Percentiles rank a stretch among this genome's conserved stretches.
Conservation (phyloP, 2,329 filamentous ascomycete species). For the Stachybotrys elegans region DNA sequence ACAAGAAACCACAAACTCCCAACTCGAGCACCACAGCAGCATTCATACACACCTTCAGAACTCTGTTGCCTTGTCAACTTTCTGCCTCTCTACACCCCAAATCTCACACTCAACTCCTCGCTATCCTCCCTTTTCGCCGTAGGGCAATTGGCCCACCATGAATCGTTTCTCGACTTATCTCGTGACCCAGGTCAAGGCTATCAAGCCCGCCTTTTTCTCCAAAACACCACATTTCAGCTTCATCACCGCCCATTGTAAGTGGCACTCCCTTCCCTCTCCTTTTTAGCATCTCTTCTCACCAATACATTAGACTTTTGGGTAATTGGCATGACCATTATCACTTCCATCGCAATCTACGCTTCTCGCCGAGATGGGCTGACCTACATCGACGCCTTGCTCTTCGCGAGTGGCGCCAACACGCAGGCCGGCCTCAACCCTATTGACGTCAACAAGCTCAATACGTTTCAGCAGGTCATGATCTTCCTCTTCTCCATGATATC, state of each 20-base stretch:
- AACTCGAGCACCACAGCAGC: no score
- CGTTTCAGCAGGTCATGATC: conserved; percentile 69
- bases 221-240: conserved; percentile 72
- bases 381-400: conserved; percentile 88
- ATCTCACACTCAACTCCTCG: no score
- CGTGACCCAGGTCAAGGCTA: conserved; percentile 29
- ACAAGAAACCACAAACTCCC: no score
- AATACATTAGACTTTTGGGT: conserved; percentile 67
- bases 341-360: conserved; percentile 72
- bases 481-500: conserved; percentile 68
- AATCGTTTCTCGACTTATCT: background rate
- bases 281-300: conserved; percentile 12
- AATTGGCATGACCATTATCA: conserved; percentile 64
- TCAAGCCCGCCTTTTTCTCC: conserved; percentile 53
- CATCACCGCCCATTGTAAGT: conserved; percentile 72
- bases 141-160: no score
- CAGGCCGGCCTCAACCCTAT: conserved; percentile 89
- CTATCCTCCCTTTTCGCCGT: no score
- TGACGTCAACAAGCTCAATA: conserved; percentile 61
- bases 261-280: conserved; percentile 1
- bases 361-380: conserved; percentile 49
- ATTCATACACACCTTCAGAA: no score
- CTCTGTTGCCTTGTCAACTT: no score
- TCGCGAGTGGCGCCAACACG: conserved; percentile 78
- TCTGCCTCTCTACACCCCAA: no score